Conservation (phyloP, 2,329 filamentous ascomycete species). For the Aspergillus uvarum region DNA sequence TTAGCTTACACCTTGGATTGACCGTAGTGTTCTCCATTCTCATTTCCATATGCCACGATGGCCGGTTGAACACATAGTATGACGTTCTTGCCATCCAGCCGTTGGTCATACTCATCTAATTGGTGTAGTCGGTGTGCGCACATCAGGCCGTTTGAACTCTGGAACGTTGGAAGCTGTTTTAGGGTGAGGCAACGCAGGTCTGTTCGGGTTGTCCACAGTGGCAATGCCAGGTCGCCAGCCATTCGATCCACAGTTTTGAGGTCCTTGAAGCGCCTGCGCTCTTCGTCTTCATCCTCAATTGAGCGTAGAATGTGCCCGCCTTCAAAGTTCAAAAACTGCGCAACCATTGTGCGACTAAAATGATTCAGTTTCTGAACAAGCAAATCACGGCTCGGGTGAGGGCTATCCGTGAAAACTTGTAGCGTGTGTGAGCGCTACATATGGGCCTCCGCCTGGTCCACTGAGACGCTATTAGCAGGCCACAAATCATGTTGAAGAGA, state of each 20-base stretch:
- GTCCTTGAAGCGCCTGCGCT: background rate
- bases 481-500: no score
- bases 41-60: conserved; percentile 24
- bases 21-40: conserved; percentile 24
- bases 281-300: background rate
- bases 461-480: no score
- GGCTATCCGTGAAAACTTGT: no score
- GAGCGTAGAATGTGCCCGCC: background rate
- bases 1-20: conserved; percentile 22
- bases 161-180: background rate
- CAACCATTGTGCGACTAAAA: no score
- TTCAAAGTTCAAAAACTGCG: no score
- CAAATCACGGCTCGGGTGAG: no score
- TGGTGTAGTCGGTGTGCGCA: conserved; percentile 21
- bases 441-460: no score
- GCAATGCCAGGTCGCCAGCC: conserved; percentile 15
- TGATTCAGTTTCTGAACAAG: no score
- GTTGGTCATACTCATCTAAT: conserved; percentile 21
- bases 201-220: conserved; percentile 23
- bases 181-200: conserved; percentile 10
- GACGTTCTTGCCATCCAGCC: conserved; percentile 13
- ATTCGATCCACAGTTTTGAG: conserved; percentile 10
- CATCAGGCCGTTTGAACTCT: conserved; percentile 5
- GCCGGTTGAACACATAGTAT: conserved; percentile 22
- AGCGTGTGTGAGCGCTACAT: no score